Evolutionary conservation across 495 filamentous ascomycete species (phyloP).

Genomic region (Aspergillus funiculosus): DNA sequence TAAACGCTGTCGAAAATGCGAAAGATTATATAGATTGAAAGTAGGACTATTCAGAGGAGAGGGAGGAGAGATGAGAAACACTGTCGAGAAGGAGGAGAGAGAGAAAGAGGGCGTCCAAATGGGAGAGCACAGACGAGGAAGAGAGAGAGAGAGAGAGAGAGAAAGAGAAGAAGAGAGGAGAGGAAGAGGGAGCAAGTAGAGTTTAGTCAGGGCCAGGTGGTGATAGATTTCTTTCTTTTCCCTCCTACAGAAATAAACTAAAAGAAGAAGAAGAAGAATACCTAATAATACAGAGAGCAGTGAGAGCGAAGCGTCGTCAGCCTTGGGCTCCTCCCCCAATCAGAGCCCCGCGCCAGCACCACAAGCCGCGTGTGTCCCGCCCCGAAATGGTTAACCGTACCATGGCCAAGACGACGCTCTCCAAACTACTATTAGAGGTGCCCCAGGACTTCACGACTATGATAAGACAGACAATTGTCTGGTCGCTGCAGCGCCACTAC

Average conservation of each 20-base stretch:
- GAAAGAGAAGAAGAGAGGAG: slow-evolving; percentile 13
- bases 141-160: slow-evolving; percentile 9
- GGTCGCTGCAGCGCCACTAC: no score
- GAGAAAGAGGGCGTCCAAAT: slow-evolving; percentile 3
- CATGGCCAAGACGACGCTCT: slow-evolving; percentile 30
- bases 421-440: slow-evolving; percentile 10
- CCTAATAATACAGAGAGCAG: no score
- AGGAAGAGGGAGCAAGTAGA: slow-evolving; percentile 7
- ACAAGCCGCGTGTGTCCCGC: slow-evolving; percentile 44
- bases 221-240: slow-evolving; percentile 17
- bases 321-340: slow-evolving; percentile 36
- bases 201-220: slow-evolving; percentile 7
- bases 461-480: no score
- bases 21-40: not conserved
- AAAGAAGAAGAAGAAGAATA: no score
- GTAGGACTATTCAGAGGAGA: not conserved
- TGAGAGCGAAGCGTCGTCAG: slow-evolving; percentile 43
- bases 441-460: no score
- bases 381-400: slow-evolving; percentile 25
- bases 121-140: slow-evolving; percentile 7
- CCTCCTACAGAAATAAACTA: no score
- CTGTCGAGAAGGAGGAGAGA: not conserved
- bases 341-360: slow-evolving; percentile 31
- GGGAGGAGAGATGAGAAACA: not conserved
- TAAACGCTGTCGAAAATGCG: not conserved